Base-by-base conservation (phyloP, 2,329 filamentous ascomycete genomes). In the Colletotrichum sp. region DNA sequence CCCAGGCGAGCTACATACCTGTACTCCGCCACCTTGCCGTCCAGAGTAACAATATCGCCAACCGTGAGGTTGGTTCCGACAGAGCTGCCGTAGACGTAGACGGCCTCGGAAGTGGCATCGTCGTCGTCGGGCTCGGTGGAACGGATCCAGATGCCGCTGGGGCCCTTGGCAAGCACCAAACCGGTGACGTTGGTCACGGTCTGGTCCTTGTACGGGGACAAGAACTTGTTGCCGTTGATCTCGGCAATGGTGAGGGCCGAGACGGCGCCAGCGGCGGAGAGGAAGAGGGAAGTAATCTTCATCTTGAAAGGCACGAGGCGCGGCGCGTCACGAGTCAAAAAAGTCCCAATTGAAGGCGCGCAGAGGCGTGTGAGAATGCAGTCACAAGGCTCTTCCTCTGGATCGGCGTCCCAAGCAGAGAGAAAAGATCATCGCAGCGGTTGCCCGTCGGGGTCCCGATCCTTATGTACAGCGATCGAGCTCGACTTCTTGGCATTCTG, bases 151-250 rank as follows among this genome's bases (percentile, higher is more conserved):
- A 95, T 87, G 15, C 93, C 93, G 75, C 86, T 87, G 16, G 89
- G 87, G 0, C 89, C 88, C 80, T 91, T 92, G 39, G 92, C 93
- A 22, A 92, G 93, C 18, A 95, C 88, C 13, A 94, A 84, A 48
- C 93, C 93, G 39, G 88, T 88, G 71, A 95, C 87, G 72, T 89
- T 89, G 27, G 87, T 88, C 66, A 94, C 90, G 8, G 83, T 84
- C 80, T 91, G 84, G 65, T 89, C 89, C 10, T 86, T 86, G 81
- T 90, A 90, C 0, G 92, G 89, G 18, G 93, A 94, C 64, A 94
- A 82, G 83, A 90, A 94, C 27, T 83, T 87, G 79, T 91, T 88
- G 78, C 93, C 93, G 78, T 94, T 94, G 87, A 94, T 94, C 79
- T 92, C 86, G 74, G 88, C 86, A 79, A 93, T 91, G 74, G 88